Conservation (phyloP, 495 filamentous ascomycete genomes). For the Aspergillus hancockii region DNA sequence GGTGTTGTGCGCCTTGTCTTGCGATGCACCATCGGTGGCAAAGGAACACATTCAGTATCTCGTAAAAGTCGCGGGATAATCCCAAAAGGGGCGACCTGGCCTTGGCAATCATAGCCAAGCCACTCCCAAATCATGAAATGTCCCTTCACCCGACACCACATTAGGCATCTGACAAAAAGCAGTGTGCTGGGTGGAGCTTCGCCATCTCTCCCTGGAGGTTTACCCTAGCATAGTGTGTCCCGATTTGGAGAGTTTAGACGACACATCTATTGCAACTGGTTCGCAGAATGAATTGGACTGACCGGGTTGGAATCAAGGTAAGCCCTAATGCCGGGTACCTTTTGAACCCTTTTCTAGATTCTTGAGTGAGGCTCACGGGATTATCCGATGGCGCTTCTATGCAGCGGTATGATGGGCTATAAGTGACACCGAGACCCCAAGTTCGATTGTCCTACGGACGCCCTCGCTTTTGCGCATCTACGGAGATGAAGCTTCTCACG, state of each 20-base stretch:
- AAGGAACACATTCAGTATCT: too few relatives aligned
- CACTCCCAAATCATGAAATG: too few relatives aligned
- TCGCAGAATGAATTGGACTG: background rate
- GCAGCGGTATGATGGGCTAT: background rate
- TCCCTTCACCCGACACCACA: too few relatives aligned
- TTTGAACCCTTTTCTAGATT: background rate
- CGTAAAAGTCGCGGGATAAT: too few relatives aligned
- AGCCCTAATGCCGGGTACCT: background rate
- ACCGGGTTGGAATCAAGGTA: background rate
- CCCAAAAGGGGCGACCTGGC: too few relatives aligned
- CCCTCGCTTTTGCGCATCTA: background rate
- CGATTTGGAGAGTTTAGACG: background rate
- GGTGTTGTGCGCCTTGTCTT: too few relatives aligned
- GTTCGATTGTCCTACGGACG: background rate
- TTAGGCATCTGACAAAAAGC: too few relatives aligned
- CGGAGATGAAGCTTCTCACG: background rate
- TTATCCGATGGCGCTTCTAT: background rate
- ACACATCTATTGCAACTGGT: background rate
- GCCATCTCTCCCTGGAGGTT: background rate
- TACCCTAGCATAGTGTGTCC: background rate
- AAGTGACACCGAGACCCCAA: background rate
- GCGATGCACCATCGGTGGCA: too few relatives aligned
- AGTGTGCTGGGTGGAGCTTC: background rate
- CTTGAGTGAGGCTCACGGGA: background rate
- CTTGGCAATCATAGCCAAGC: too few relatives aligned